Percentiles rank a stretch among this genome's conserved stretches.
These are phyloP conservation scores for Marchantia paleacea DNA, from an alignment of 225 moss, liverwort and hornwort genomes.

Conservation along the genomic window DNA sequence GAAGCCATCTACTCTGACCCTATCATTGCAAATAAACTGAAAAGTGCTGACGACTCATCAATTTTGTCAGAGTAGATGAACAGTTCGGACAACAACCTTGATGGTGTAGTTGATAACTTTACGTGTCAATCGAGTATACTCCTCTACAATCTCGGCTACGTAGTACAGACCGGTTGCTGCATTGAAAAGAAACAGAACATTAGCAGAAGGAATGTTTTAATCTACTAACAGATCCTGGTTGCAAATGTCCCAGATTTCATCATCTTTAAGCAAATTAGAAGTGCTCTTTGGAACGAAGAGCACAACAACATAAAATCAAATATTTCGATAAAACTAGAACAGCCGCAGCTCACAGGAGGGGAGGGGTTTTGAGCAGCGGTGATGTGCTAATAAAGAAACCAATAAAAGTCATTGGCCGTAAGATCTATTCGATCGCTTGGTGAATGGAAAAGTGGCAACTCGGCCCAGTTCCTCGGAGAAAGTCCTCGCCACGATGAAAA, in stretches of 20 bases:
- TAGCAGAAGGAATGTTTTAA: background rate
- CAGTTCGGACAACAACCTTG: slow-evolving; percentile 30
- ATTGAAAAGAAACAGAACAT: background rate
- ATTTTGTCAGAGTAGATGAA: too few relatives aligned
- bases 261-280: background rate
- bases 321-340: too few relatives aligned
- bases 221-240: background rate
- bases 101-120: slow-evolving; percentile 74
- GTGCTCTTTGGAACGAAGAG: background rate
- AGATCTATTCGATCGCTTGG: background rate
- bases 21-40: background rate
- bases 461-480: background rate
- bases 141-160: slow-evolving; percentile 92
- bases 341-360: background rate
- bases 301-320: too few relatives aligned
- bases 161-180: slow-evolving; percentile 86
- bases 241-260: background rate
- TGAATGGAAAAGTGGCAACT: background rate
- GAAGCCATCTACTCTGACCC: background rate
- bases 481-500: background rate
- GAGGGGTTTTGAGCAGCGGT: background rate
- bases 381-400: background rate
- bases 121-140: slow-evolving; percentile 82
- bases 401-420: background rate
- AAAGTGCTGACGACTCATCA: too few relatives aligned